Evolutionary conservation across 108 stramenopile species (phyloP).

Genomic region (Aurantiochytrium sp.): DNA sequence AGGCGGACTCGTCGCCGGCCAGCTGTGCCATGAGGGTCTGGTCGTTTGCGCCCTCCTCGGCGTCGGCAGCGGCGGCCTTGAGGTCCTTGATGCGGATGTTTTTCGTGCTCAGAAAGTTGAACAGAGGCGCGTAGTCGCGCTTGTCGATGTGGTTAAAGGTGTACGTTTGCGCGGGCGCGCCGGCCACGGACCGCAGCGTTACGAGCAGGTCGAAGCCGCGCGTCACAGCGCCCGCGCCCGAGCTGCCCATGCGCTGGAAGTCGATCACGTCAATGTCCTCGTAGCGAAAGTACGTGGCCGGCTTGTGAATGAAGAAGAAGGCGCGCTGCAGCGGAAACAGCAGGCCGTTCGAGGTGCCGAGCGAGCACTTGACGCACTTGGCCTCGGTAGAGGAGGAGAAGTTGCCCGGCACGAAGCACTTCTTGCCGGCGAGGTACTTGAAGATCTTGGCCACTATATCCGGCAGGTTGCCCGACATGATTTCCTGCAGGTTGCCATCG

Average conservation of each 20-base stretch:
- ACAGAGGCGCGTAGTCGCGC: conserved; percentile 36
- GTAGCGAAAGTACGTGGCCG: conserved; percentile 89
- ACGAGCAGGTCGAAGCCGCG: conserved; percentile 86
- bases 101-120: conserved; percentile 75
- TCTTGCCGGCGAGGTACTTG: conserved; percentile 91
- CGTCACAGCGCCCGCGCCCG: conserved; percentile 70
- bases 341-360: conserved; percentile 76
- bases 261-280: conserved; percentile 91
- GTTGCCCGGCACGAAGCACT: conserved; percentile 68
- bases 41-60: not conserved
- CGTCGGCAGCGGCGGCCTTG: conserved; percentile 48
- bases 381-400: conserved; percentile 7
- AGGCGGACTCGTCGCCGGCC: not conserved
- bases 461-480: conserved; percentile 76
- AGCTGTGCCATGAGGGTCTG: not conserved
- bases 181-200: conserved; percentile 51
- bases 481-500: conserved; percentile 33
- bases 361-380: conserved; percentile 53
- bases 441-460: conserved; percentile 95
- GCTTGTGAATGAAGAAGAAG: conserved; percentile 99
- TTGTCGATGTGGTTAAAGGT: conserved; percentile 46
- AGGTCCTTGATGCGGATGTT: conserved; percentile 85
- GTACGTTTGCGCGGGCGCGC: conserved; percentile 36
- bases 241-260: conserved; percentile 89
- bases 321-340: conserved; percentile 96